Evolutionary conservation across 164 flowering plant species (phyloP).

Genomic region (Aristolochia contorta): DNA sequence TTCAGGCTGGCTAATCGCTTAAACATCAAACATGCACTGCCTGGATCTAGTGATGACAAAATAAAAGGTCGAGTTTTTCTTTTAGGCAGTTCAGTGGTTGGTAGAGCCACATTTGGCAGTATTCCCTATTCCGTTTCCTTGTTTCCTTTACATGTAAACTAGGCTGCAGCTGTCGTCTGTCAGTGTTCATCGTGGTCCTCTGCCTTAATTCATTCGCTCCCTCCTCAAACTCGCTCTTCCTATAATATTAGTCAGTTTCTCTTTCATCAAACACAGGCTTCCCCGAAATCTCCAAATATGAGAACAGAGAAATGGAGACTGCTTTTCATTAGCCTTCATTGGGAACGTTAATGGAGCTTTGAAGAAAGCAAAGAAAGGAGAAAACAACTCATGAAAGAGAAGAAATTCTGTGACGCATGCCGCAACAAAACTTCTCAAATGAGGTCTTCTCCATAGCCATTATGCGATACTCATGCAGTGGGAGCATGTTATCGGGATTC

Average conservation of each 20-base stretch:
- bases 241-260: too few species aligned
- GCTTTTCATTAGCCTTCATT: conserved; percentile 1
- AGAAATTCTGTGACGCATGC: too few species aligned
- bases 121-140: neutral
- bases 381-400: too few species aligned
- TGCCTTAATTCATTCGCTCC: too few species aligned
- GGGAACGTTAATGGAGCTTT: conserved; percentile 32
- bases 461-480: too few species aligned
- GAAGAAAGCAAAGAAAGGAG: conserved; percentile 36
- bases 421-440: too few species aligned
- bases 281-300: too few species aligned
- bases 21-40: neutral
- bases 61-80: neutral
- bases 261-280: too few species aligned
- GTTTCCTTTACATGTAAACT: too few species aligned
- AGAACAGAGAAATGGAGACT: neutral
- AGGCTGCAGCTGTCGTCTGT: neutral
- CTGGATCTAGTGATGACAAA: neutral
- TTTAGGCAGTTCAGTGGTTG: neutral
- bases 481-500: too few species aligned
- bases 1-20: neutral
- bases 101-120: neutral
- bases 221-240: too few species aligned
- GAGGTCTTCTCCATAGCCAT: too few species aligned
- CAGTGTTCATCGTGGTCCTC: neutral